Evolutionary conservation across 73 alveolate species (phyloP).

Genomic region (Paraurostyla sp.): DNA sequence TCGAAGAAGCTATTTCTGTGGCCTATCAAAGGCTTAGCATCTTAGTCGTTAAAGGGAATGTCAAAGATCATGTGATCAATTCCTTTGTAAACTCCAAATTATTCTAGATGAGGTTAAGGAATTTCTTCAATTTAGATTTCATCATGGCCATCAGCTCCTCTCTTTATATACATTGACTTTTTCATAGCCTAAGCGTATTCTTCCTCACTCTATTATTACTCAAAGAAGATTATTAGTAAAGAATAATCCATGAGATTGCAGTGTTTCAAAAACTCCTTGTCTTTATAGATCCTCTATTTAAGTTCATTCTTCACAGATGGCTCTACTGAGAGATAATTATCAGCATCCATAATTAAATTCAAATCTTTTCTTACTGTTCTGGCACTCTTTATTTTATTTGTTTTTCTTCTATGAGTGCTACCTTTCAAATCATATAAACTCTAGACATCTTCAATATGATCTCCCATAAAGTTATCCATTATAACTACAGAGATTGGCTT

Average conservation of each 20-base stretch:
- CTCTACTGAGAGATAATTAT: not conserved
- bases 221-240: not conserved
- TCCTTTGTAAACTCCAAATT: not conserved
- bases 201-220: not conserved
- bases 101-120: not conserved
- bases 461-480: slow-evolving; percentile 63
- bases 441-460: slow-evolving; percentile 2
- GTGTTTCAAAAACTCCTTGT: slow-evolving; percentile 14
- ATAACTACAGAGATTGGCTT: slow-evolving; percentile 43
- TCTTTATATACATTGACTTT: slow-evolving; percentile 1
- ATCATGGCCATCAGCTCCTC: not conserved
- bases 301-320: not conserved
- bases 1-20: slow-evolving; percentile 3
- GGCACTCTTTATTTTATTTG: not conserved
- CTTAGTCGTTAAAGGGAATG: not conserved
- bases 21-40: not conserved
- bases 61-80: not conserved
- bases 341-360: not conserved
- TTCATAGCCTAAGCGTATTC: not conserved
- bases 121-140: slow-evolving; percentile 3
- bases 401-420: not conserved
- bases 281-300: not conserved
- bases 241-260: slow-evolving; percentile 51
- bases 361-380: slow-evolving; percentile 52
- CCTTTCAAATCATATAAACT: slow-evolving; percentile 59